Evolutionary conservation across 2,329 filamentous ascomycete species (phyloP).

Genomic region (Diplodia seriata): DNA sequence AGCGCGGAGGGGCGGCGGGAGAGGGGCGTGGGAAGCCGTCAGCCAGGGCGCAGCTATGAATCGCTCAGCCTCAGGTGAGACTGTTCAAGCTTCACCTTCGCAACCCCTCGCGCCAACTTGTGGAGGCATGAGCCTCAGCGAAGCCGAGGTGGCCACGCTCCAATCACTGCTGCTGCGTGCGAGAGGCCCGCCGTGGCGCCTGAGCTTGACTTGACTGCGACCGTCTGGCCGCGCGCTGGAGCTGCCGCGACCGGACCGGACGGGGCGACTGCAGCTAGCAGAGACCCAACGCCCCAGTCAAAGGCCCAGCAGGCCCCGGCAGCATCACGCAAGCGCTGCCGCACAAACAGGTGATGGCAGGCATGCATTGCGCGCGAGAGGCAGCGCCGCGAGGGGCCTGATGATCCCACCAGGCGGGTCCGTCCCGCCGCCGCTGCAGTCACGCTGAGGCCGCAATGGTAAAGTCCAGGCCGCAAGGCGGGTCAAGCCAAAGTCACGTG

Average conservation of each 20-base stretch:
- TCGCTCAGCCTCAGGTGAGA: background rate
- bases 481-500: slow-evolving; percentile 1
- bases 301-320: background rate
- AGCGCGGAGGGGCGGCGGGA: slow-evolving; percentile 3
- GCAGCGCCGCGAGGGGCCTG: slow-evolving; percentile 2
- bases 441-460: slow-evolving; percentile 1
- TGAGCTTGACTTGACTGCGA: slow-evolving; percentile 10
- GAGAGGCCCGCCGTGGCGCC: slow-evolving; percentile 18
- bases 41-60: slow-evolving; percentile 24
- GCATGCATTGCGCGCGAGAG: slow-evolving; percentile 17
- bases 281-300: background rate
- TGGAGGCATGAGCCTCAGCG: slow-evolving; percentile 22
- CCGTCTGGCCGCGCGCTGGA: background rate
- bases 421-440: background rate
- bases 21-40: background rate
- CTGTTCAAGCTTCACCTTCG: slow-evolving; percentile 1
- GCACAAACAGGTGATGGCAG: slow-evolving; percentile 12
- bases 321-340: background rate
- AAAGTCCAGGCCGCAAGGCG: no score
- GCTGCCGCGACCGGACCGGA: background rate
- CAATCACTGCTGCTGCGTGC: slow-evolving; percentile 22
- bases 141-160: slow-evolving; percentile 32
- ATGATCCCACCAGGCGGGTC: slow-evolving; percentile 5
- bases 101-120: slow-evolving; percentile 6
- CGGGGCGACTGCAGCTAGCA: slow-evolving; percentile 1